Evolutionary conservation across 371 early-diverging fungal species (phyloP).

Genomic region (Mortierella sp.): DNA sequence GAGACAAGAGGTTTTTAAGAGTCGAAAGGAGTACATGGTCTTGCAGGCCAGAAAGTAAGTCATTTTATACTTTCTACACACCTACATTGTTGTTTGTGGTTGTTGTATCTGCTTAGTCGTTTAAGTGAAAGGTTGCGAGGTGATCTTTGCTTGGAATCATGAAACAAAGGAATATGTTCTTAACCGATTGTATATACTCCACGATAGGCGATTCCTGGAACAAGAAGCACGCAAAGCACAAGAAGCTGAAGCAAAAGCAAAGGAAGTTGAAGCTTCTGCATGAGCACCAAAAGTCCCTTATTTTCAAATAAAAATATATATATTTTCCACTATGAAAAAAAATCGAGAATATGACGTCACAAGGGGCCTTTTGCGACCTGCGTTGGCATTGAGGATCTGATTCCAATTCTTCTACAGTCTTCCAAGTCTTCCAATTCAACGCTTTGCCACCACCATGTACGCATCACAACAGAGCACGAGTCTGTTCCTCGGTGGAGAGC

Average conservation of each 20-base stretch:
- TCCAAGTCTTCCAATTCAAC: constrained; percentile 1
- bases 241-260: constrained; percentile 27
- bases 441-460: constrained; percentile 40
- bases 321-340: not conserved
- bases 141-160: no score
- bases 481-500: constrained; percentile 89
- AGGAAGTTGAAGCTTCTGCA: constrained; percentile 34
- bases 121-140: no score
- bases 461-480: constrained; percentile 48
- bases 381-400: not conserved
- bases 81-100: no score
- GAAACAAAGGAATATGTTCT: not conserved
- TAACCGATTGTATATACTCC: not conserved
- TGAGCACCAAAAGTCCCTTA: constrained; percentile 6
- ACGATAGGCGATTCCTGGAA: constrained; percentile 40
- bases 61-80: not conserved
- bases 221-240: constrained; percentile 44
- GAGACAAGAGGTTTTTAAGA: constrained; percentile 80
- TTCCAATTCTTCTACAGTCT: not conserved
- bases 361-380: not conserved
- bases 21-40: constrained; percentile 91
- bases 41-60: constrained; percentile 83
- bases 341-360: not conserved
- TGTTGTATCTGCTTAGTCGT: no score
- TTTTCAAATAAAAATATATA: not conserved